Percentiles rank a stretch among this genome's conserved stretches.
Evolutionary conservation across 495 filamentous ascomycete species (phyloP).

Genomic region (Xylaria grammica): DNA sequence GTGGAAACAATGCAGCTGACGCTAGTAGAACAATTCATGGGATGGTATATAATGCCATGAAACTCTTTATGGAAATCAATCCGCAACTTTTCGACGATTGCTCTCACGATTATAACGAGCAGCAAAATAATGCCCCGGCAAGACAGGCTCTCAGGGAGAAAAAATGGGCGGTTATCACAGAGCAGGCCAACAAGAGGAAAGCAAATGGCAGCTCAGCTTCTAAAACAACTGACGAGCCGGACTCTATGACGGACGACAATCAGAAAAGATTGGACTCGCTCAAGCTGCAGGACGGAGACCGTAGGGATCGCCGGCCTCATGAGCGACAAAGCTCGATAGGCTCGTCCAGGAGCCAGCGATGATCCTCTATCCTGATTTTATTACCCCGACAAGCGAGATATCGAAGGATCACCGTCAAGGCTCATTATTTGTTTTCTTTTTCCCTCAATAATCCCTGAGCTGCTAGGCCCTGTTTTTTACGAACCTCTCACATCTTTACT

Average conservation of each 20-base stretch:
- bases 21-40: constrained; percentile 88
- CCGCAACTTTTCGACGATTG: constrained; percentile 98
- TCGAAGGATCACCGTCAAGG: constrained; percentile 12
- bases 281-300: constrained; percentile 73
- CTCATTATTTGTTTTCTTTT: constrained; percentile 19
- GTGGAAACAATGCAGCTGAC: neutral
- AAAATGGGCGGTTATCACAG: constrained; percentile 85
- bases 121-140: constrained; percentile 84
- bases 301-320: constrained; percentile 51
- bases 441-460: constrained; percentile 31
- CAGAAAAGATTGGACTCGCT: constrained; percentile 83
- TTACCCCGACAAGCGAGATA: constrained; percentile 2
- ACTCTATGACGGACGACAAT: constrained; percentile 78
- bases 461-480: constrained; percentile 33
- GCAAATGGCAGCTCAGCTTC: constrained; percentile 39
- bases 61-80: constrained; percentile 99
- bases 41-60: constrained; percentile 99
- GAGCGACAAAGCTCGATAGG: constrained; percentile 58
- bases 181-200: constrained; percentile 71
- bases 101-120: constrained; percentile 96
- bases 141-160: constrained; percentile 75
- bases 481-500: constrained; percentile 33
- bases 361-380: constrained; percentile 22
- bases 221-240: constrained; percentile 66
- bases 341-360: constrained; percentile 56